Base-by-base conservation (phyloP, 2,329 filamentous ascomycete species). In the Fusarium temperatum region DNA sequence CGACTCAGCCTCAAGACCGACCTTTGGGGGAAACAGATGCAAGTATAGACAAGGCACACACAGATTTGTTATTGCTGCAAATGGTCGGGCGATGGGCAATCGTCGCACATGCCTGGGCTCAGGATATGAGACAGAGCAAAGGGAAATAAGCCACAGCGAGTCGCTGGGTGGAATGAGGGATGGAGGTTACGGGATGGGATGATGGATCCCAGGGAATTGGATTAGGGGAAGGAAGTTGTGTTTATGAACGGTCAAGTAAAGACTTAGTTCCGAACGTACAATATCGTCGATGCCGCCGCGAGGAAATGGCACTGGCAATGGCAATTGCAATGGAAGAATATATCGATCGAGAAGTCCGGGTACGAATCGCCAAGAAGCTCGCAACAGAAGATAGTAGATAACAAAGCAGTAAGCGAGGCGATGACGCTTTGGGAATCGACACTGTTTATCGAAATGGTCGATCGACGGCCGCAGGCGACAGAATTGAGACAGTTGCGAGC, bases 41-140 rank as follows among this genome's bases (percentile, higher is more conserved):
- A 72, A 63, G 58, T 30, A 41, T 55, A 28, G 35, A 55, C 15
- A 41, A 57, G 68, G 68, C 71, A 70, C 61, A 77, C 68, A 67
- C 60, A 55, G 72, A 66, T 77, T 76, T 56, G 70, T 68, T 75
- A 45, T 74, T 68, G 57, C 63, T 75, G 58, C 57, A 64, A 39
- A 57, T 54, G 54, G 56, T n/a, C 48, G n/a, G 48, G 54, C 53
- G 56, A n/a, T 30, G n/a, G 30, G 51, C 50, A 72, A 65, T 70
- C 61, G 56, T 75, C 58, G 68, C 71, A 77, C 75, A 78, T 78
- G 67, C 74, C 74, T 75, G 58, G 51, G 61, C 64, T 62, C 58
- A 61, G 48, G 58, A 55, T 60, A 71, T 61, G 65, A 71, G 63
- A 67, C 32, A 50, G 66, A 54, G 66, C 63, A 70, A 67, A 50